A percentile compares a stretch with the other conserved stretches of the same genome.
Conservation (phyloP, 768 basidiomycete species). For the Suillus sp. region DNA sequence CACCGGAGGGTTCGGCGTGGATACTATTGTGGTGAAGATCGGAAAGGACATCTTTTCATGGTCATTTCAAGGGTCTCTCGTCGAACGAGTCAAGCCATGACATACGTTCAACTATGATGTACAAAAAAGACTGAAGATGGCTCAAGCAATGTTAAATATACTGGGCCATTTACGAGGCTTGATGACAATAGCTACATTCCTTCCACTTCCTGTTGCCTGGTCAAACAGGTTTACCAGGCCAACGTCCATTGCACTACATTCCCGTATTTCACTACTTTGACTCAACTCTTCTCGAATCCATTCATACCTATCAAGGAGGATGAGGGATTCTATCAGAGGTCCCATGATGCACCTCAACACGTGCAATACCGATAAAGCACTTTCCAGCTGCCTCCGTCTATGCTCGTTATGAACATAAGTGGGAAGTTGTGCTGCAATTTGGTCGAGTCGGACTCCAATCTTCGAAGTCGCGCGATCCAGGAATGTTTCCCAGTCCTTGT, state of each 20-base stretch:
- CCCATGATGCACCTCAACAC: constrained; percentile 69
- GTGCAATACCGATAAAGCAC: constrained; percentile 59
- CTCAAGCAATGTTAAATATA: not conserved
- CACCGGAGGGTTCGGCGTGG: constrained; percentile 54
- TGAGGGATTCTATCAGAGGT: constrained; percentile 64
- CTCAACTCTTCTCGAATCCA: constrained; percentile 53
- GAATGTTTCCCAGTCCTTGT: constrained; percentile 52
- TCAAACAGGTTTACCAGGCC: constrained; percentile 70
- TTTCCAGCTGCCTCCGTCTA: constrained; percentile 35
- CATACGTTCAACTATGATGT: constrained; percentile 1
- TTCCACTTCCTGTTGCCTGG: constrained; percentile 68
- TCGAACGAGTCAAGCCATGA: constrained; percentile 15
- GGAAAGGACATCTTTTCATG: constrained; percentile 65
- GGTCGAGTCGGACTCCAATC: constrained; percentile 25
- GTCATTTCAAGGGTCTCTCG: constrained; percentile 31
- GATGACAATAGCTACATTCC: constrained; percentile 68
- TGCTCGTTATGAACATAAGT: constrained; percentile 25
- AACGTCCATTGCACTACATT: constrained; percentile 34
- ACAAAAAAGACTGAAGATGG: not conserved
- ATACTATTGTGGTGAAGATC: constrained; percentile 63
- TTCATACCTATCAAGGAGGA: constrained; percentile 60
- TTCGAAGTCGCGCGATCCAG: constrained; percentile 37
- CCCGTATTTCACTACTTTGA: constrained; percentile 24
- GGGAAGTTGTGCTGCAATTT: constrained; percentile 21
- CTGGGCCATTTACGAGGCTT: constrained; percentile 29